phyloP scores from a whole-genome alignment of 192 early-diverging fungal species.

The Lobulomyces angularis region DNA sequence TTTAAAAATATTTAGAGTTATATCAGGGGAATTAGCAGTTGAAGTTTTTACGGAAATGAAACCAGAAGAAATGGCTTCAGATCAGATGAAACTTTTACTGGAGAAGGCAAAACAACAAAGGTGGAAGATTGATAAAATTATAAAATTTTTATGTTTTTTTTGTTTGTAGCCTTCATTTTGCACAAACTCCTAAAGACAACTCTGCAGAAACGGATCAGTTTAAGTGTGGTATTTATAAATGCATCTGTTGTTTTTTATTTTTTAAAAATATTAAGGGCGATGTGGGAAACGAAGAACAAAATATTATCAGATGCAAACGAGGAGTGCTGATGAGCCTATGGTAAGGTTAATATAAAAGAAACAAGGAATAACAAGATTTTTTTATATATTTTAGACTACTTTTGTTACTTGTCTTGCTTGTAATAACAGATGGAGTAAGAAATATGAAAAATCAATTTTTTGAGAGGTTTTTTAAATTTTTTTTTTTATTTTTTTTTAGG shows the following conservation, averaged over 20 bases:
- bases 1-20: too few species aligned
- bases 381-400: constrained; percentile 41
- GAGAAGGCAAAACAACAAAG: constrained; percentile 55
- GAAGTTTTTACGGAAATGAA: constrained; percentile 64
- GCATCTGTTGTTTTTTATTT: too few species aligned
- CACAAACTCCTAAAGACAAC: constrained; percentile 56
- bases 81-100: constrained; percentile 60
- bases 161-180: constrained; percentile 66
- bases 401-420: constrained; percentile 88
- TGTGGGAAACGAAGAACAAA: constrained; percentile 75
- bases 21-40: constrained; percentile 51
- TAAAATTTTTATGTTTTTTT: too few species aligned
- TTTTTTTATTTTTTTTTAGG: too few species aligned
- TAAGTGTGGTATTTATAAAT: constrained; percentile 85
- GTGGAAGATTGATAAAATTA: too few species aligned
- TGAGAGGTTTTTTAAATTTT: too few species aligned
- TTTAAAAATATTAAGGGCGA: too few species aligned
- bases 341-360: too few species aligned
- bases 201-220: constrained; percentile 87
- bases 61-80: constrained; percentile 78
- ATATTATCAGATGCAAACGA: constrained; percentile 95
- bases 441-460: too few species aligned
- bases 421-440: constrained; percentile 80
- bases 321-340: constrained; percentile 98
- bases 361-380: background rate